Conservation (phyloP, 805 yeast species). For the Wickerhamiella lipophila region DNA sequence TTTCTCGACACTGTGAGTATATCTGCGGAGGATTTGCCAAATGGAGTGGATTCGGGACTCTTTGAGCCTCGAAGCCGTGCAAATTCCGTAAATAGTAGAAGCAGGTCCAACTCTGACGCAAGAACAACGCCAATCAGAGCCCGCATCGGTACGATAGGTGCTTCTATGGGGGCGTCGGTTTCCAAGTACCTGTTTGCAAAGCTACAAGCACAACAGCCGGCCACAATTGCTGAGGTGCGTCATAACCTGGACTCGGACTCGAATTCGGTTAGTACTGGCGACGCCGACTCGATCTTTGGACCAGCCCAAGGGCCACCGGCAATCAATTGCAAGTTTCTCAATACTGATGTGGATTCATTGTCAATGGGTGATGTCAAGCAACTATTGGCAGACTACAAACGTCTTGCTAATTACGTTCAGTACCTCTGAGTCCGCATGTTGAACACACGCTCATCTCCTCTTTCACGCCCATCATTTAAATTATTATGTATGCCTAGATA, state of each 20-base stretch:
- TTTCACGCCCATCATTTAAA: neutral
- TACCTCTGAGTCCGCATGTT: neutral
- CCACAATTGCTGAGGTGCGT: constrained; percentile 9
- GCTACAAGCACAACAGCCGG: constrained; percentile 1
- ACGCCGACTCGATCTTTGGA: constrained; percentile 4
- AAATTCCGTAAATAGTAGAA: neutral
- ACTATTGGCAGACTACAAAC: constrained; percentile 29
- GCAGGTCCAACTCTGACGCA: constrained; percentile 4
- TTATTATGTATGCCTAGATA: neutral
- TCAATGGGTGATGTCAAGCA: constrained; percentile 28
- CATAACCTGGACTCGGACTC: constrained; percentile 6
- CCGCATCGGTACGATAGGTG: constrained; percentile 13
- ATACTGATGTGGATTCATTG: constrained; percentile 25
- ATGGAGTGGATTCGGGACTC: constrained; percentile 21
- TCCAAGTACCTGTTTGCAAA: constrained; percentile 10
- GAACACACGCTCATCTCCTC: neutral
- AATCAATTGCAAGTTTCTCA: constrained; percentile 18
- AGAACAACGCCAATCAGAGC: constrained; percentile 20
- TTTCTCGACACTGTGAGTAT: constrained; percentile 29
- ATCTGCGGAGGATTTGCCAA: constrained; percentile 22
- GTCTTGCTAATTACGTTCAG: constrained; percentile 26
- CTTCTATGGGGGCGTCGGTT: constrained; percentile 7
- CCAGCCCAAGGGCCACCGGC: constrained; percentile 9
- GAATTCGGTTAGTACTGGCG: constrained; percentile 2
- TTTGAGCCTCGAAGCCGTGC: constrained; percentile 12